Evolutionary conservation across 75 land plant genomes (phyloP), one percentile per base, ranked within the genome.

Genomic region (Pinus albicaulis): DNA sequence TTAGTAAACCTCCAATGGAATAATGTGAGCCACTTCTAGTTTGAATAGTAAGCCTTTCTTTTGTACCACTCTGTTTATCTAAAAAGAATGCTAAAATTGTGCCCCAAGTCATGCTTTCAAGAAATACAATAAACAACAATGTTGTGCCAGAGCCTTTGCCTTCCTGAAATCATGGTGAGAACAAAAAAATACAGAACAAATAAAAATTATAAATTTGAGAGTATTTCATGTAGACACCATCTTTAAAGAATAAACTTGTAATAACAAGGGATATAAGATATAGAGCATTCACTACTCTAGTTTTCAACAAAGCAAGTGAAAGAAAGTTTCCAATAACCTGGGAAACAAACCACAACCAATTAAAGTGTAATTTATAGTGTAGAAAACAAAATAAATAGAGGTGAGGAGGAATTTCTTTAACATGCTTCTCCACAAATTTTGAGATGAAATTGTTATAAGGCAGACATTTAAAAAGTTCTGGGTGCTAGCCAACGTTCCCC

Each of bases 251-350:
- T 23, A 44, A 52, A 20, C 25, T n/a, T 5, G 38, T 22, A 71
- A 53, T 16, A 25, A 72, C 55, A 55, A 53, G 55, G 26, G 57
- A 25, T 24, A 55, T 52, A 48, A 53, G 34, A 1, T 59, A 72
- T 52, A 72, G 55, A 14, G 57, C 8, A 72, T 83, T 65, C 78
- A 90, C 95, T 89, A 78, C 74, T 66, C 75, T 86, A 83, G 76
- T 80, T 41, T 74, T 78, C 60, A 95, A 77, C 44, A 95, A 24
- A 26, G 76, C 82, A 71, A 92, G 88, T 38, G 95, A 66, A 34
- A 95, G 76, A 68, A 95, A 80, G 77, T 95, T 95, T 48, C 98
- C 95, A 76, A 92, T 76, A 25, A 95, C 78, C 91, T 91, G 93
- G 71, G 88, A n/a, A n/a, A n/a, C 24, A n/a, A n/a, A n/a, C 13